Evolutionary conservation across 257 asterid genomes (phyloP), one percentile per base, ranked within the genome.

Genomic region (Nicotiana attenuata): DNA sequence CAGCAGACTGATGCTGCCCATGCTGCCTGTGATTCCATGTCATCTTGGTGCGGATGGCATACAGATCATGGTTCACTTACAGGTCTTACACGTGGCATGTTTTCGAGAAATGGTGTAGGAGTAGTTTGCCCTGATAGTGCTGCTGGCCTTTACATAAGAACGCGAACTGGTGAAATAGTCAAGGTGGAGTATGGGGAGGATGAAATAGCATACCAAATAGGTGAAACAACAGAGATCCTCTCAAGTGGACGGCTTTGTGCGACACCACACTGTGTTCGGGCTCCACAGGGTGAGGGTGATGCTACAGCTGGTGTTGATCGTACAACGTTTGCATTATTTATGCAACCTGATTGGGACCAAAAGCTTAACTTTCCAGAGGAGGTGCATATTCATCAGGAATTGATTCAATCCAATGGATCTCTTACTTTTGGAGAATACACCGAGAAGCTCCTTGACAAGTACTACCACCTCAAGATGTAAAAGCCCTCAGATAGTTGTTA

Each of bases 31-130:
- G 89, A 87, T 78, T 76, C 92, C 63, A 85, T 91, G 88, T 91
- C 98, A 77, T 93, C 98, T 41, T 93, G 99, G 99, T 95, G 99
- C 15, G 98, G 99, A 79, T 95, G 99, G 97, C 99, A 95, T 84
- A 95, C 99, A 24, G 99, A 95, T 87, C 99, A 93, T 35, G 97
- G 99, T 81, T 93, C 97, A 76, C 92, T 95, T 77, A 95, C 99
- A 13, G 99, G 99, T 86, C 99, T 95, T 85, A 91, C 99, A 38
- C 83, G 89, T 85, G 97, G 92, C 86, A 87, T 93, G 87, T 92
- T 92, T 85, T 91, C 85, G 41, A 91, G 88, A 86, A 90, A 91
- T 84, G 87, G 80, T 79, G 89, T 81, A 84, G 97, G 92, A 89
- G 77, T 89, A 84, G 87, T 89, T 85, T 87, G 97, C 91, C 94